Base-by-base conservation (phyloP, 257 asterid species). In the Verbascum thapsus region DNA sequence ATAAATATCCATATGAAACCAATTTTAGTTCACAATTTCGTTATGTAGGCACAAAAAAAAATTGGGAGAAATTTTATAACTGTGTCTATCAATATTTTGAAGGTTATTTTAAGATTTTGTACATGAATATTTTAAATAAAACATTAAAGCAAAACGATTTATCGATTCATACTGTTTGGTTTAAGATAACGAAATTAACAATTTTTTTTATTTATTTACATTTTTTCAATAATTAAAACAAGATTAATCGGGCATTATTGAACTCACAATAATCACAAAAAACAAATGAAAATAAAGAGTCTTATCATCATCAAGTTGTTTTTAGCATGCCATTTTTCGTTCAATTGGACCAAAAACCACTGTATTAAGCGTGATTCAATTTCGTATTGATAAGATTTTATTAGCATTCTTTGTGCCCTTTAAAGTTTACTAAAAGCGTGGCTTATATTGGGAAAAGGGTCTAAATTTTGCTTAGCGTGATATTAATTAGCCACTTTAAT, bases 361-460 rank as follows among this genome's bases (percentile, higher is more conserved):
- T 52, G 3, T n/a, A n/a, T n/a, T 22, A 61, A 47, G 45, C 35
- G 20, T 58, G 55, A 51, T 69, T n/a, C 63, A 42, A 50, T 26
- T 52, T 58, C 42, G 44, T 17, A 38, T 5, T 47, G 20, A 70
- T 37, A 53, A 37, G 43, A 43, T 74, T 69, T 74, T 61, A 69
- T 63, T 42, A 42, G 51, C 70, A 54, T 59, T 11, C n/a, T n/a
- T n/a, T n/a, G 49, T 49, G 53, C 62, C 59, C 48, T 60, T 32
- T 63, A 34, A 57, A 56, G 26, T 30, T 57, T 56, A n/a, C 18
- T 30, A 56, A 71, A 49, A 38, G 63, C 70, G 71, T 80, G 85
- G 76, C 80, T 47, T 32, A n/a, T n/a, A 45, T 47, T 39, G 22
- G 3, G 52, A 76, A 60, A 19, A 68, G 68, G 16, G 65, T 56